Percentiles rank a stretch among this genome's conserved stretches.
These are phyloP conservation scores for Echium plantagineum DNA, from an alignment of 257 asterid species.

Conservation along the genomic window DNA sequence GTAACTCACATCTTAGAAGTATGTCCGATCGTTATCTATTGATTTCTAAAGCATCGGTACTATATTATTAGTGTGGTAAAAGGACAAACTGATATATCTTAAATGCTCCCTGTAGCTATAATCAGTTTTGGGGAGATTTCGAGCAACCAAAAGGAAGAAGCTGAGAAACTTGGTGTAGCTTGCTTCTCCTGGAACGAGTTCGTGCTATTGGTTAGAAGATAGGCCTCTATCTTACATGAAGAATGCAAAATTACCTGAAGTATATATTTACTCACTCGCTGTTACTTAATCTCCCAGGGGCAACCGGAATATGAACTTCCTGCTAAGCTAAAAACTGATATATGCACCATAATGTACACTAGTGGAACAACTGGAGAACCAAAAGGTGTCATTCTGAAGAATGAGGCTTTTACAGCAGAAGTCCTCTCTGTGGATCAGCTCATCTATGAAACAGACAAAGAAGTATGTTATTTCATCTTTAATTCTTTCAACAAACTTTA, in stretches of 20 bases:
- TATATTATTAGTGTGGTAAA: background rate
- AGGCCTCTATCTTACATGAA: background rate
- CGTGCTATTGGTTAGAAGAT: slow-evolving; percentile 34
- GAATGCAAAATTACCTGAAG: background rate
- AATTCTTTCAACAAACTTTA: background rate
- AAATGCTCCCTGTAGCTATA: slow-evolving; percentile 41
- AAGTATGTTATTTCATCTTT: slow-evolving; percentile 18
- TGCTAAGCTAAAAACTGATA: slow-evolving; percentile 39
- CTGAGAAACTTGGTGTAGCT: slow-evolving; percentile 57
- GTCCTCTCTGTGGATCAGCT: slow-evolving; percentile 72
- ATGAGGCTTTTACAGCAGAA: slow-evolving; percentile 67
- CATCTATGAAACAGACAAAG: slow-evolving; percentile 51
- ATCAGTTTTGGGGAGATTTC: slow-evolving; percentile 68
- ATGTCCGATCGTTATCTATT: slow-evolving; percentile 14
- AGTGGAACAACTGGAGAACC: slow-evolving; percentile 99
- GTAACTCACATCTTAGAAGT: slow-evolving; percentile 62
- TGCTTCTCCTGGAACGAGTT: slow-evolving; percentile 90
- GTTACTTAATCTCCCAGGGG: slow-evolving; percentile 34
- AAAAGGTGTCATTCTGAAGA: slow-evolving; percentile 71
- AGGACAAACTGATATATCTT: slow-evolving; percentile 10
- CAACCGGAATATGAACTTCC: slow-evolving; percentile 45
- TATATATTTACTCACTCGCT: background rate
- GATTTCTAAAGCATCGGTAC: background rate
- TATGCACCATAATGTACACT: slow-evolving; percentile 85
- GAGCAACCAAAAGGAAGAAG: slow-evolving; percentile 47